Base-by-base conservation (phyloP, 179 eudicot species). In the Silene coronaria region DNA sequence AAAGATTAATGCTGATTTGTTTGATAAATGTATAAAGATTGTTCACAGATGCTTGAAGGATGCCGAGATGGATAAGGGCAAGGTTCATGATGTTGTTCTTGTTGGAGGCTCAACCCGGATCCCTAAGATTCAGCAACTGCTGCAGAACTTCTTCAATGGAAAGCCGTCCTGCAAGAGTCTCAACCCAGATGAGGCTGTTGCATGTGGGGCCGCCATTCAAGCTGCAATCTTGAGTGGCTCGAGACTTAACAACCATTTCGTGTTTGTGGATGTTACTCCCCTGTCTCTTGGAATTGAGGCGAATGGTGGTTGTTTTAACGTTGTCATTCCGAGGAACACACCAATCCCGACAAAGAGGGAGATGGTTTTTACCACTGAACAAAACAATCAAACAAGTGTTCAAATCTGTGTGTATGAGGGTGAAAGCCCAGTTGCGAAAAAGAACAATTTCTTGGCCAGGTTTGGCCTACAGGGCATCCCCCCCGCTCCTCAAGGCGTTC, bases 211-310 rank as follows among this genome's bases (percentile, higher is more conserved):
- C 2, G 76, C 80, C 0, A 45, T 72, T 22, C 80, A 77, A 13
- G 80, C 80, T 1, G 82, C 78, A 4, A 4, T 48, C 48, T 74
- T 79, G 6, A 30, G 55, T 61, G 75, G 75, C 32, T 27, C 11
- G 3, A 21, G 6, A 2, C 11, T 16, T 12, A 23, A 34, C 55
- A 5, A 46, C 3, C 28, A 61, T 46, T 0, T 9, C 6, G 38
- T 68, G 36, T 60, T 78, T 46, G 62, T 75, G n/a, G 86, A 81
- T 58, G 84, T 84, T 59, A 81, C 86, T 13, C 84, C 84, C 16
- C 58, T 84, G 2, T 84, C 82, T 22, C 80, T 78, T 63, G 84
- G 86, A 1, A 3, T 72, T 14, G 70, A 38, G 59, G n/a, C 2
- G 2, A 0, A 0, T 5, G 3, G 6, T 76, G 69, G 34, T 59